phyloP scores from a whole-genome alignment of 345 rosid species.

The Iberis pinnata region DNA sequence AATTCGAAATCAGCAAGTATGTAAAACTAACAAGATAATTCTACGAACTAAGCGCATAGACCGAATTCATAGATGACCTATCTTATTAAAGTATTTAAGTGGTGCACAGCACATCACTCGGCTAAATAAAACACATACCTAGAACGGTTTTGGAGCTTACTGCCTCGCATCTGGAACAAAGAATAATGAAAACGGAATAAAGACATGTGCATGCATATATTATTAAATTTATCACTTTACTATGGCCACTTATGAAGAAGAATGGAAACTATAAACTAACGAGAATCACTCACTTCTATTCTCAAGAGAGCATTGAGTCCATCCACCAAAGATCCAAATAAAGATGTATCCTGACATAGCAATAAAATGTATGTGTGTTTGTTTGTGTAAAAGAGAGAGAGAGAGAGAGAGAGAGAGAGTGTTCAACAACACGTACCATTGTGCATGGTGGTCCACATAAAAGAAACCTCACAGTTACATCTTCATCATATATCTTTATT shows the following conservation, averaged over 20 bases:
- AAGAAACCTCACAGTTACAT: slow-evolving; percentile 81
- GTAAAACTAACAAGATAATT: neutral
- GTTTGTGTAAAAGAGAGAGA: too few species aligned
- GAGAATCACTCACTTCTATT: slow-evolving; percentile 69
- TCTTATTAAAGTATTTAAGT: neutral
- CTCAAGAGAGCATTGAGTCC: slow-evolving; percentile 91
- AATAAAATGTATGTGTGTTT: slow-evolving; percentile 2
- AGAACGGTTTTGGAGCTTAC: slow-evolving; percentile 88
- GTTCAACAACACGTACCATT: slow-evolving; percentile 46
- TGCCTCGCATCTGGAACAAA: slow-evolving; percentile 73
- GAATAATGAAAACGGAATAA: neutral
- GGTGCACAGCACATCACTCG: neutral
- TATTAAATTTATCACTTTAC: neutral
- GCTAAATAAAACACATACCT: slow-evolving; percentile 46
- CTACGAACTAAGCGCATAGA: neutral
- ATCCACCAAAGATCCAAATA: slow-evolving; percentile 72
- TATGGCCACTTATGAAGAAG: neutral
- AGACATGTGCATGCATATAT: slow-evolving; percentile 3
- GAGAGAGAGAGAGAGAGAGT: neutral
- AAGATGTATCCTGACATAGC: slow-evolving; percentile 54
- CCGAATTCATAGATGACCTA: too few species aligned
- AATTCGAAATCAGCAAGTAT: slow-evolving; percentile 6
- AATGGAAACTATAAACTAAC: slow-evolving; percentile 1
- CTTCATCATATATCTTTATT: slow-evolving; percentile 87
- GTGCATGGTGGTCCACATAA: slow-evolving; percentile 66